Conservation (phyloP, 345 rosid genomes). For the Eucalyptus decipiens region DNA sequence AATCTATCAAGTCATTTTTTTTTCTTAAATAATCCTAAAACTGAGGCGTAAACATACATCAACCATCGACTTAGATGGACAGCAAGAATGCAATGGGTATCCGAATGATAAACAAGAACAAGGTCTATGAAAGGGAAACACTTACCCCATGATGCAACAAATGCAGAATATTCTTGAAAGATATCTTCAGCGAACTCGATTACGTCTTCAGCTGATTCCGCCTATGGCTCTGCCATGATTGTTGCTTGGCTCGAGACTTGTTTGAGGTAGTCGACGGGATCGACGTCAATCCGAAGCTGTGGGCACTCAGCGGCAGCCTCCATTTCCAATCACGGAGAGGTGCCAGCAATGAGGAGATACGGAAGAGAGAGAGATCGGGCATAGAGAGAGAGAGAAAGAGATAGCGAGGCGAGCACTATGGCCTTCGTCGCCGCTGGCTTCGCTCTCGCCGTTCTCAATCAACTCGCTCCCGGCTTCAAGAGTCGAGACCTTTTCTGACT, state of each 20-base stretch:
- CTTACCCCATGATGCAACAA: too few species aligned
- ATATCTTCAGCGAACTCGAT: too few species aligned
- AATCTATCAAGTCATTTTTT: constrained; percentile 34
- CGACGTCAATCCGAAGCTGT: background rate
- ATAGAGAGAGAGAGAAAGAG: background rate
- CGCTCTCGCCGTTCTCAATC: background rate
- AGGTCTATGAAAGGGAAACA: too few species aligned
- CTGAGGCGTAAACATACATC: constrained; percentile 20
- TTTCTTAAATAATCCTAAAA: constrained; percentile 16
- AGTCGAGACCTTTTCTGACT: background rate
- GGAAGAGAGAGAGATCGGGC: background rate
- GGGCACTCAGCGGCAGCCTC: background rate
- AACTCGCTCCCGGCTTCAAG: background rate
- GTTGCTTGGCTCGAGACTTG: background rate
- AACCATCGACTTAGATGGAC: too few species aligned
- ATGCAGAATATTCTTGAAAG: too few species aligned
- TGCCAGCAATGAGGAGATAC: background rate
- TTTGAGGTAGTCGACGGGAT: background rate
- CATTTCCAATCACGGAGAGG: background rate
- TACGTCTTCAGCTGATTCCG: too few species aligned
- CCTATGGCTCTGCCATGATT: constrained; percentile 24
- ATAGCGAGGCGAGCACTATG: background rate
- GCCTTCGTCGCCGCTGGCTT: background rate
- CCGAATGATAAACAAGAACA: too few species aligned
- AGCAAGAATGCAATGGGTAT: too few species aligned